Conservation (phyloP, 768 basidiomycete species). For the Lentinula sp. region DNA sequence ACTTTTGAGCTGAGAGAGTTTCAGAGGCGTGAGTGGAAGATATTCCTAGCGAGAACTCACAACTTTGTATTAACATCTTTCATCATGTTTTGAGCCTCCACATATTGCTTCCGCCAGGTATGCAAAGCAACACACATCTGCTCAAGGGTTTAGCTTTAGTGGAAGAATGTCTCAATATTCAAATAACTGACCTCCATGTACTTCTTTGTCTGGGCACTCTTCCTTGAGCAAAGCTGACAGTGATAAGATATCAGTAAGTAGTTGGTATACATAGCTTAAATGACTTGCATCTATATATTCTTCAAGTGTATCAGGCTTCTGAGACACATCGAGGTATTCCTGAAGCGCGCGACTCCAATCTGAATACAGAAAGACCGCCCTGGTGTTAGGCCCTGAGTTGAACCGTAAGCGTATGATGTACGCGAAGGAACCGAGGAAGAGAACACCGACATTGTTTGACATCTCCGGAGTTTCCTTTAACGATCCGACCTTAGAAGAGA, state of each 20-base stretch:
- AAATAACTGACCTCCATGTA: constrained; percentile 2
- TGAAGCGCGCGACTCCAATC: constrained; percentile 6
- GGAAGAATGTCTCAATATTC: not conserved
- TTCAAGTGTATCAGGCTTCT: constrained; percentile 2
- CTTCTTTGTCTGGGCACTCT: not conserved
- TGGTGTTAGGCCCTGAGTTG: constrained; percentile 3
- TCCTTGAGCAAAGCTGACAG: not conserved
- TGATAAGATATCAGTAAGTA: not conserved
- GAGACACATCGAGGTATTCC: constrained; percentile 7
- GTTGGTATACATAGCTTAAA: not conserved
- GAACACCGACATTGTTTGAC: not conserved
- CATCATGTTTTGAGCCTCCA: not conserved
- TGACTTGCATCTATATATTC: constrained; percentile 5
- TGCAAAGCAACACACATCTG: constrained; percentile 18
- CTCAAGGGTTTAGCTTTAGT: not conserved
- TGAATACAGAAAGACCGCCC: not conserved
- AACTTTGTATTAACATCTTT: constrained; percentile 10
- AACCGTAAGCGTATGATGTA: not conserved
- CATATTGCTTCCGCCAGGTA: constrained; percentile 21
- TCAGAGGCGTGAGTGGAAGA: constrained; percentile 2
- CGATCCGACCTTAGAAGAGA: not conserved
- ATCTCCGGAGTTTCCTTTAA: no score
- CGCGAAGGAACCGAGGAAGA: no score
- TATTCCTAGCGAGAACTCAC: constrained; percentile 7
- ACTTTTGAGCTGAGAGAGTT: constrained; percentile 7